Conservation (phyloP, 345 rosid species). For the Lumnitzera littorea region DNA sequence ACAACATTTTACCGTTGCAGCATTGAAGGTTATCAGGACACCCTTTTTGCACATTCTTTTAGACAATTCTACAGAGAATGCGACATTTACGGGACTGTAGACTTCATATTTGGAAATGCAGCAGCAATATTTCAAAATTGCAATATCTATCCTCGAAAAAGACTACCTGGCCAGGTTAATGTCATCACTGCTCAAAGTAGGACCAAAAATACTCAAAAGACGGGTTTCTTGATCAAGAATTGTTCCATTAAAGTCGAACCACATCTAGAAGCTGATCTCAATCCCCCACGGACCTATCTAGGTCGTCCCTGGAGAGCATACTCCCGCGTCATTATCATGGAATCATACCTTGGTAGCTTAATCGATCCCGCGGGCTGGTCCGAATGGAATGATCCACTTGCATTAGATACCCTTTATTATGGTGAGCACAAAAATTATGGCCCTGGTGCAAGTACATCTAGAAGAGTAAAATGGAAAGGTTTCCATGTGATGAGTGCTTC, state of each 20-base stretch:
- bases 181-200: constrained; percentile 27
- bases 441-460: constrained; percentile 17
- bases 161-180: neutral
- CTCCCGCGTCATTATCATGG: constrained; percentile 8
- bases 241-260: constrained; percentile 12
- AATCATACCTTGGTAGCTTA: constrained; percentile 4
- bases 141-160: constrained; percentile 11
- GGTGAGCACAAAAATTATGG: constrained; percentile 31
- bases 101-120: constrained; percentile 32
- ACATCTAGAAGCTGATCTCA: constrained; percentile 1
- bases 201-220: constrained; percentile 3
- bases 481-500: constrained; percentile 16
- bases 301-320: constrained; percentile 22
- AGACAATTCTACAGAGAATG: constrained; percentile 29
- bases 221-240: constrained; percentile 15
- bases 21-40: constrained; percentile 17
- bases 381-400: neutral
- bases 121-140: constrained; percentile 14
- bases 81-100: constrained; percentile 18
- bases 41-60: constrained; percentile 5
- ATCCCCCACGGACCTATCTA: constrained; percentile 6
- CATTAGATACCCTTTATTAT: constrained; percentile 22
- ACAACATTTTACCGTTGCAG: constrained; percentile 21
- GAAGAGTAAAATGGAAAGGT: constrained; percentile 33
- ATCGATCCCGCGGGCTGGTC: constrained; percentile 13